Percentiles rank a stretch among this genome's conserved stretches.
Evolutionary conservation across 371 early-diverging fungal genomes (phyloP).

Genomic region (Funneliformis caledonium): DNA sequence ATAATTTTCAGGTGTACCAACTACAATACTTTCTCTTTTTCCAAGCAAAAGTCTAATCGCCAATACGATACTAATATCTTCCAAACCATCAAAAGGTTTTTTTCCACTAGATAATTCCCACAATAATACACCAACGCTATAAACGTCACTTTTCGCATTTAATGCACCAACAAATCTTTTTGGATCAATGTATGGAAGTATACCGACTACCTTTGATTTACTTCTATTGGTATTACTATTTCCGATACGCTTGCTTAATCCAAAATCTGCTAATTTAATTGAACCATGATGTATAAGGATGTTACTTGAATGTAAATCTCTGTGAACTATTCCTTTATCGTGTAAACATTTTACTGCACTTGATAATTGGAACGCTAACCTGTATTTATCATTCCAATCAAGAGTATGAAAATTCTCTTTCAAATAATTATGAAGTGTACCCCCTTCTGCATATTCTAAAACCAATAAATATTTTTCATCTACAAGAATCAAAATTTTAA

Average conservation of each 20-base stretch:
- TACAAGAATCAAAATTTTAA: too few relatives aligned
- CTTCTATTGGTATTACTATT: not conserved
- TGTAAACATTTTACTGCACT: slow-evolving; percentile 8
- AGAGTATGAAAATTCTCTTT: not conserved
- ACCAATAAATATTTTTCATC: not conserved
- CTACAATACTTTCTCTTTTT: not conserved
- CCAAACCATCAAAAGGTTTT: not conserved
- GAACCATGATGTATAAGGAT: not conserved
- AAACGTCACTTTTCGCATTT: not conserved
- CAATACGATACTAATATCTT: not conserved
- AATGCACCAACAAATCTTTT: not conserved
- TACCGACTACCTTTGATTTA: not conserved
- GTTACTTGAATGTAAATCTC: not conserved
- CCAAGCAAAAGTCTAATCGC: not conserved
- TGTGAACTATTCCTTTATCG: slow-evolving; percentile 4
- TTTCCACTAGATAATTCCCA: slow-evolving; percentile 5
- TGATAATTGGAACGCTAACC: not conserved
- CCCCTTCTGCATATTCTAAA: not conserved
- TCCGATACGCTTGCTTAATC: not conserved
- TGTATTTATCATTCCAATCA: not conserved
- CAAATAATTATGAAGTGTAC: not conserved
- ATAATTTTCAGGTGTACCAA: not conserved
- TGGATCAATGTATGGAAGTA: not conserved
- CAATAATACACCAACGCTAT: not conserved
- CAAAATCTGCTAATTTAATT: not conserved